Percentiles rank a stretch among this genome's conserved stretches.
Conservation (phyloP, 169 alveolate genomes). For the Nephromyces sp. region DNA sequence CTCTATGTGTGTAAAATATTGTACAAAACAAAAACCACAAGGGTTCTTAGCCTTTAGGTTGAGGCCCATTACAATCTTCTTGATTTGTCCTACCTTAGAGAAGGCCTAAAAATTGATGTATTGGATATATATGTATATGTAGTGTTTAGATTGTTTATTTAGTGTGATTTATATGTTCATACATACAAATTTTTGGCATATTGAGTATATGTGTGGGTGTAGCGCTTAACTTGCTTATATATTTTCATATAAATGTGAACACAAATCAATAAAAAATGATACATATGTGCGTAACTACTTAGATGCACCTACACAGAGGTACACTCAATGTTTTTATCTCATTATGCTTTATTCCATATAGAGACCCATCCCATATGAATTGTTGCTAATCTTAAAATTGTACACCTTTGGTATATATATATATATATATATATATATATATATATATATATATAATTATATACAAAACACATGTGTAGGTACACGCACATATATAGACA, state of each 20-base stretch:
- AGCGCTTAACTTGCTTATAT: not conserved
- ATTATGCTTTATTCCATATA: no score
- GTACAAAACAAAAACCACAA: slow-evolving; percentile 85
- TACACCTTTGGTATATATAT: no score
- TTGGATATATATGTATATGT: no score
- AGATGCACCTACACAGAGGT: no score
- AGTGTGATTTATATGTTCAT: not conserved
- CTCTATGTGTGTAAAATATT: slow-evolving; percentile 60
- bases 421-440: no score
- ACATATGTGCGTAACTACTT: no score
- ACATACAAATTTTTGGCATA: not conserved
- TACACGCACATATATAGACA: not conserved
- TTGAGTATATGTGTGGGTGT: not conserved
- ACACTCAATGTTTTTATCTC: no score
- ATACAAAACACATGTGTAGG: not conserved
- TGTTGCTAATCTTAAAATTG: no score
- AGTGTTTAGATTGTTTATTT: not conserved
- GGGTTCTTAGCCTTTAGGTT: slow-evolving; percentile 66
- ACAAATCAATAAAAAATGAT: no score
- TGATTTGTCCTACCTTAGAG: slow-evolving; percentile 69
- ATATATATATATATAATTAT: not conserved
- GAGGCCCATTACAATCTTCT: slow-evolving; percentile 77
- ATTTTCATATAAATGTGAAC: no score
- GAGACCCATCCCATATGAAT: no score
- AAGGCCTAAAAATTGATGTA: no score